A percentile compares a stretch with the other conserved stretches of the same genome.
phyloP scores from a whole-genome alignment of 2,329 filamentous ascomycete species.

The Trichothecium roseum region DNA sequence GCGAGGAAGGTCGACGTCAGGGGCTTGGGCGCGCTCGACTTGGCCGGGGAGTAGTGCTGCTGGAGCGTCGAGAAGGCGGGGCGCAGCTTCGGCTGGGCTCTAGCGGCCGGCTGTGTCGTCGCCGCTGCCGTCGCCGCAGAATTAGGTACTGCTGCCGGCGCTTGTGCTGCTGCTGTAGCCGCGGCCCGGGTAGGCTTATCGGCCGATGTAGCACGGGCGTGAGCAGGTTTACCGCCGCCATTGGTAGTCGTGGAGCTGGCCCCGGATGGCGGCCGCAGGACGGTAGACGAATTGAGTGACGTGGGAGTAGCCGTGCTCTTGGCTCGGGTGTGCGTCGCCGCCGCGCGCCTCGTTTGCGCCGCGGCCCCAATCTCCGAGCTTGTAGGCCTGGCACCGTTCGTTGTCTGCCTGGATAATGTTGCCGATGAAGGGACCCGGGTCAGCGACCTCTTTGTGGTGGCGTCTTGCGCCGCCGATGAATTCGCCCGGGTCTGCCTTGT shows the following conservation, averaged over 20 bases:
- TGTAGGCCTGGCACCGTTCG: constrained; percentile 17
- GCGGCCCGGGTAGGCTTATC: constrained; percentile 5
- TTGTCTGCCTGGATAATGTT: constrained; percentile 9
- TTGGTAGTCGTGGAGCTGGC: constrained; percentile 7
- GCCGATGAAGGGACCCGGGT: constrained; percentile 6
- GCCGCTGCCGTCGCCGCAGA: constrained; percentile 7
- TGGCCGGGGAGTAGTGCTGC: constrained; percentile 58
- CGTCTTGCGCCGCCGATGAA: constrained; percentile 3
- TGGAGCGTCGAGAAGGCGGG: constrained; percentile 53
- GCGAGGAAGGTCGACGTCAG: constrained; percentile 47
- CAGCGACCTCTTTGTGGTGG: background rate
- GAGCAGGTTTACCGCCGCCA: background rate
- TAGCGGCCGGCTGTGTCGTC: constrained; percentile 1
- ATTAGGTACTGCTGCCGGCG: no score
- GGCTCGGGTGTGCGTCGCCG: constrained; percentile 17
- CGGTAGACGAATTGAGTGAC: constrained; percentile 13
- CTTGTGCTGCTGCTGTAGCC: constrained; percentile 6
- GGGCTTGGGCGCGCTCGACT: constrained; percentile 49
- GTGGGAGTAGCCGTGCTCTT: constrained; percentile 19
- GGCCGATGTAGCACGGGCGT: constrained; percentile 1
- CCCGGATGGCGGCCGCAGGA: constrained; percentile 19
- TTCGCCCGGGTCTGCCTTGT: background rate
- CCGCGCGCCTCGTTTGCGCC: constrained; percentile 10
- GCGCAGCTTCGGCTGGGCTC: constrained; percentile 25
- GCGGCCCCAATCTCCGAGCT: constrained; percentile 15